Evolutionary conservation across 2,329 filamentous ascomycete genomes (phyloP).

Genomic region (Nemania sp.): DNA sequence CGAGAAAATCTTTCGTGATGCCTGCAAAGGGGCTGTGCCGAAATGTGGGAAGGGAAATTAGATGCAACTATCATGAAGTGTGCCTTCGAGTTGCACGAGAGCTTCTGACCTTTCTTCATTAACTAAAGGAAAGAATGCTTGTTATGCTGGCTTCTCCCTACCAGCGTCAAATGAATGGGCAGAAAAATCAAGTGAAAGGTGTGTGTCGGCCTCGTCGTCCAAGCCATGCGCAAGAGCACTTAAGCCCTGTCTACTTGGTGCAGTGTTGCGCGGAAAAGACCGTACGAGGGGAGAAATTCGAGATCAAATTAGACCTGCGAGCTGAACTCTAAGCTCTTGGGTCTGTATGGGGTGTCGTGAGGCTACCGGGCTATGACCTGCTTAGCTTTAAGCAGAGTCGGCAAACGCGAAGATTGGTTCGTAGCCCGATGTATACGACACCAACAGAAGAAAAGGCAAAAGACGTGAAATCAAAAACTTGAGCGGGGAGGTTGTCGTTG

Average conservation of each 20-base stretch:
- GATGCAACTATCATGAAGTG: background rate
- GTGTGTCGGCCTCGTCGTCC: background rate
- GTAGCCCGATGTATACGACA: background rate
- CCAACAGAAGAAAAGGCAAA: background rate
- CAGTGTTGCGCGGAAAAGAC: background rate
- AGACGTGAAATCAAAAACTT: background rate
- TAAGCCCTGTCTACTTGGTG: conserved; percentile 7
- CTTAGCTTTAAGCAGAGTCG: background rate
- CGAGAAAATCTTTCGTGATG: too few species aligned
- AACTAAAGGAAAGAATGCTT: background rate
- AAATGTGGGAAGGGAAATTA: too few species aligned
- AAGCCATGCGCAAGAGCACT: background rate
- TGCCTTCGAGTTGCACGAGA: background rate
- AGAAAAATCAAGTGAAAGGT: background rate
- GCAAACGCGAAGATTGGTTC: background rate
- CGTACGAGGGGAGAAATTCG: background rate
- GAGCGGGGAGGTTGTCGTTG: background rate
- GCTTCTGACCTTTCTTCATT: background rate
- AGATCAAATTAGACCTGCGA: background rate
- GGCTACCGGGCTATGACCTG: background rate
- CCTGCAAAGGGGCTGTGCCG: too few species aligned
- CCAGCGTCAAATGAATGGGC: background rate
- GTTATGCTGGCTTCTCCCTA: too few species aligned
- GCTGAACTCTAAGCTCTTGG: background rate
- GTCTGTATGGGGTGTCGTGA: background rate